phyloP scores from a whole-genome alignment of 768 basidiomycete species.

The Candolleomyces efflorescens region DNA sequence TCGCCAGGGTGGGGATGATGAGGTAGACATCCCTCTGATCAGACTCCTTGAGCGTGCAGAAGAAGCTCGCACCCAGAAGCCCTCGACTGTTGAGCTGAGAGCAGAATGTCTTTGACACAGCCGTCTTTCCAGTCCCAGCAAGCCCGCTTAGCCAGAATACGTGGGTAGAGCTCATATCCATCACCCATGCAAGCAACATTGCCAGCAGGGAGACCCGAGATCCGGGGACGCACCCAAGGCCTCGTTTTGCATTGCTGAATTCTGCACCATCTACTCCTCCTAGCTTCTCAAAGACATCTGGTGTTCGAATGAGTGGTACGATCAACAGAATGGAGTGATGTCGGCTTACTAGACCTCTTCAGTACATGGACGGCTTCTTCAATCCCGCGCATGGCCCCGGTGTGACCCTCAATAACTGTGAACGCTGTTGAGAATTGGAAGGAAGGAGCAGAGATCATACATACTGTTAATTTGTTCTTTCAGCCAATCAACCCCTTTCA shows the following conservation, averaged over 20 bases:
- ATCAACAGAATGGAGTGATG: not conserved
- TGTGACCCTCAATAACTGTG: not conserved
- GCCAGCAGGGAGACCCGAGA: not conserved
- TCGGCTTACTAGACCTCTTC: not conserved
- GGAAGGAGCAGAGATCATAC: not conserved
- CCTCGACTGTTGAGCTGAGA: not conserved
- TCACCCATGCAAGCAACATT: not conserved
- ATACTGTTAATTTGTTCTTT: not conserved
- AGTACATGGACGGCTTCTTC: not conserved
- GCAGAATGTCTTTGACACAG: constrained; percentile 6
- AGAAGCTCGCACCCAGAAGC: constrained; percentile 6
- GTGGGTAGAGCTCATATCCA: not conserved
- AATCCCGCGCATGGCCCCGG: not conserved
- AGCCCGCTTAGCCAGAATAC: constrained; percentile 7
- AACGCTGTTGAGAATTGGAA: not conserved
- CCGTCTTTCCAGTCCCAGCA: constrained; percentile 10
- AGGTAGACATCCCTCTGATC: not conserved
- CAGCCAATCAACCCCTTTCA: not conserved
- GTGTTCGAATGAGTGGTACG: no score
- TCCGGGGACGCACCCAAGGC: not conserved
- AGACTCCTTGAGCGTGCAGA: constrained; percentile 1
- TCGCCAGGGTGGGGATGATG: constrained; percentile 1
- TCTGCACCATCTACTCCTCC: not conserved
- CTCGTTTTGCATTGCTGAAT: not conserved
- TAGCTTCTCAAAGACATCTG: not conserved